Evolutionary conservation across 75 land plant species (phyloP), one percentile per base, ranked within the genome.

Genomic region (Pinus tabuliformis): DNA sequence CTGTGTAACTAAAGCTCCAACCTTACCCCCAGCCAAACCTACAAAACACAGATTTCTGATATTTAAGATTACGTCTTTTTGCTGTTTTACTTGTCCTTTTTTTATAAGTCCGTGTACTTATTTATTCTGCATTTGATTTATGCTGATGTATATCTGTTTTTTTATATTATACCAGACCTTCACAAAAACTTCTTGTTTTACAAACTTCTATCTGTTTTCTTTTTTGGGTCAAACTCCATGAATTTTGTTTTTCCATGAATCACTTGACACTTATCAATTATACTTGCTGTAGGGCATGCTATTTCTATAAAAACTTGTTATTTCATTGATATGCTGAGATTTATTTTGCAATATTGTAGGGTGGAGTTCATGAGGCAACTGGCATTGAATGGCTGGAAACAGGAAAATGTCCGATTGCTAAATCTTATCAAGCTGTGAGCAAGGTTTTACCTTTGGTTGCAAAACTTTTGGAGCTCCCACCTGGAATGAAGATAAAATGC

Each of bases 381-480:
- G 86, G 98, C 75, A 87, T 86, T 70, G 99, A 97, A 70, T 97
- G 99, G 99, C 83, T 97, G 28, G 78, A 92, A 80, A 92, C 80
- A 56, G 99, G 99, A 11, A 89, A 95, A 18, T 97, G 99, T 76
- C 99, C 99, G 1, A 92, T 97, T 70, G 99, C 99, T 12, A 95
- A 95, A 75, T 97, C 99, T 14, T 95, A 84, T 73, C 81, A 91
- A 15, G 99, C 98, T 28, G 93, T 97, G 9, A 92, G 94, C 73
- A 75, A 80, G 30, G 95, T 92, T 33, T 75, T 97, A 4, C 99
- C 99, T 14, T 81, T 95, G 22, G 98, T 97, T 73, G 86, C 98
- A 52, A 95, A 91, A 74, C 82, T 78, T 63, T 59, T 95, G 37
- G 85, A 89, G 57, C 98, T 86, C 0, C 97, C 97, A 28, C 70